phyloP scores from a whole-genome alignment of 2,329 filamentous ascomycete genomes.

The Trichoderma sp. region DNA sequence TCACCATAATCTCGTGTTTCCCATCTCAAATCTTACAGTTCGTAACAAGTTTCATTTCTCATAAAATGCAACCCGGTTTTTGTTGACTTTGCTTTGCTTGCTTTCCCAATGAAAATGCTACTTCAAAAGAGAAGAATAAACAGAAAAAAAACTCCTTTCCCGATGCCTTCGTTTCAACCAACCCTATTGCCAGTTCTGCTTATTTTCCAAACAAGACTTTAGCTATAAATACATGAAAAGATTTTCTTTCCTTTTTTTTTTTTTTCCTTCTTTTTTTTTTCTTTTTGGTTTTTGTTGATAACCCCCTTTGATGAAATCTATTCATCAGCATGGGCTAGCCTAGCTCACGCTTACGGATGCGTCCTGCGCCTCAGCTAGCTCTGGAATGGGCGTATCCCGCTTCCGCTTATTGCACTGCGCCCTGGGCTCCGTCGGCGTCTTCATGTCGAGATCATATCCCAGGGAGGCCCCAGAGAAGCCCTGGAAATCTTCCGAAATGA shows the following conservation, averaged over 20 bases:
- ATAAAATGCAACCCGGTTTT: not conserved
- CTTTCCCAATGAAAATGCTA: not conserved
- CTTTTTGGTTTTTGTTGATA: not conserved
- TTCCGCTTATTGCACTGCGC: constrained; percentile 21
- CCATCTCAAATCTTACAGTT: not conserved
- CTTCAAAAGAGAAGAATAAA: not conserved
- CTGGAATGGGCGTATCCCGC: constrained; percentile 33
- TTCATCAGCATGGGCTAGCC: not conserved
- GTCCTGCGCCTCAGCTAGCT: constrained; percentile 27
- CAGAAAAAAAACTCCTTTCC: not conserved
- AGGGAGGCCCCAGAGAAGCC: constrained; percentile 32
- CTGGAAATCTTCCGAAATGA: constrained; percentile 37
- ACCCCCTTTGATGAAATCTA: not conserved
- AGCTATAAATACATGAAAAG: not conserved
- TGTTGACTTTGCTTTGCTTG: not conserved
- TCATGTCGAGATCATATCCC: constrained; percentile 39
- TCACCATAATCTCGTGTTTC: not conserved
- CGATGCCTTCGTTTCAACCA: not conserved
- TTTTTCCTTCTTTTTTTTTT: not conserved
- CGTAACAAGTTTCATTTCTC: constrained; percentile 2
- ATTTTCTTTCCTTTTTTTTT: not conserved
- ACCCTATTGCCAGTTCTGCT: not conserved
- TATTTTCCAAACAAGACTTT: not conserved
- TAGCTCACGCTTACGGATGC: constrained; percentile 3
- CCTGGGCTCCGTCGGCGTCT: constrained; percentile 43